Evolutionary conservation across 2,329 filamentous ascomycete species (phyloP).

Genomic region (Arthrinium phaeospermum): DNA sequence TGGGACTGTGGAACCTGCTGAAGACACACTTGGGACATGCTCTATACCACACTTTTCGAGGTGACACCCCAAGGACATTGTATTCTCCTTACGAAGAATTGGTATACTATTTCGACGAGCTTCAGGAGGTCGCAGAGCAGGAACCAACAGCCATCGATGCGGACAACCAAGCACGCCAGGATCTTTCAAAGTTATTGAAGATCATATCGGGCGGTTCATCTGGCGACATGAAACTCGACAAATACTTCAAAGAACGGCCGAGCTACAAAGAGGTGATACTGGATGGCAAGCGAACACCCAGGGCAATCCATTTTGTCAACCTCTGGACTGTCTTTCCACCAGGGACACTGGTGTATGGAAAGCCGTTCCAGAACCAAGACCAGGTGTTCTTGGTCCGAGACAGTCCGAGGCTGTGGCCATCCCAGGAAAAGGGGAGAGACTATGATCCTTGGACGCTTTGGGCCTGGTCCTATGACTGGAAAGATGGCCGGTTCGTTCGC

Average conservation of each 20-base stretch:
- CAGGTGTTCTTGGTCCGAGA: constrained; percentile 24
- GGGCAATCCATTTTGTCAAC: constrained; percentile 22
- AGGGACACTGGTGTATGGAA: constrained; percentile 20
- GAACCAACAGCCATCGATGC: neutral
- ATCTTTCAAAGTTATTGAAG: constrained; percentile 20
- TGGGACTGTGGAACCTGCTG: constrained; percentile 1
- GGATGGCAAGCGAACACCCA: neutral
- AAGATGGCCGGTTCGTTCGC: neutral
- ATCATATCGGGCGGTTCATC: constrained; percentile 13
- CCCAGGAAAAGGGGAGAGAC: neutral
- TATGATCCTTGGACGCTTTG: constrained; percentile 1
- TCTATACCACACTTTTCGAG: constrained; percentile 18
- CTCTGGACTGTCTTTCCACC: constrained; percentile 25
- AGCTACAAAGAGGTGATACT: neutral
- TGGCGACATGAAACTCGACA: constrained; percentile 23
- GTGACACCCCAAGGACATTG: neutral
- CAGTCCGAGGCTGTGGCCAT: neutral
- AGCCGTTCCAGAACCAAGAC: constrained; percentile 23
- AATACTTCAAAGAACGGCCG: constrained; percentile 21
- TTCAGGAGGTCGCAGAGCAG: neutral
- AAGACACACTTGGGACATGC: neutral
- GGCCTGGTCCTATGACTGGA: constrained; percentile 19
- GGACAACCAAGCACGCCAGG: constrained; percentile 19
- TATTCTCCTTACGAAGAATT: constrained; percentile 6
- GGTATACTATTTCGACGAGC: neutral